Evolutionary conservation across 2,329 filamentous ascomycete species (phyloP), one percentile per base, ranked within the genome.

Genomic region (Pseudocercospora musae): DNA sequence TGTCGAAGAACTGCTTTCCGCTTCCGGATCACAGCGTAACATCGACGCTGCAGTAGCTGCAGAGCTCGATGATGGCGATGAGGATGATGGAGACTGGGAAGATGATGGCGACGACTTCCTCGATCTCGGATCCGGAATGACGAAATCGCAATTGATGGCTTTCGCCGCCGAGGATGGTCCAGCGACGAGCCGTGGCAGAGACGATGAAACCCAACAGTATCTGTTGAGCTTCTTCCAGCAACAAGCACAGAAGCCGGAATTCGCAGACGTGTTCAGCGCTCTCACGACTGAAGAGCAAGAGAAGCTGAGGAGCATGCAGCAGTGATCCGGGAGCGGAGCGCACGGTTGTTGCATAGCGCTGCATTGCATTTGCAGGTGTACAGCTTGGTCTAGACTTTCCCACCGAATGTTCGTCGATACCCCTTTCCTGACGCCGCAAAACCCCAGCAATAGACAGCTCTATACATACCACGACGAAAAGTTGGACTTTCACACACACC

Each of bases 131-230:
- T 72, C 74, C 4, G 78, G 78, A 18, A 77, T 79, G 66, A 81
- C 76, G 8, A 83, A 81, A 53, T 71, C 87, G 84, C 90, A 96
- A 63, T 83, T 97, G 49, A 96, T 96, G 91, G 85, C 87, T 1
- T 92, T 85, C 71, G 84, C 86, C 23, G 88, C 79, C 0, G 80
- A 81, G 1, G 83, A 83, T 54, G 75, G 76, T 2, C 78, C 79
- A 0, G 75, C 74, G 2, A 77, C 76, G 59, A 72, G 78, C 73
- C 86, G 92, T 58, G 86, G 89, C 72, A 85, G 88, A 33, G 94
- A 98, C 73, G 92, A 97, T 73, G 92, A 96, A 81, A 96, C 93
- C 7, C 91, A 96, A 74, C 85, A 84, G 3, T 96, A 92, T 75
- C 80, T 98, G 52, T 83, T 87, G 0, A 87, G 93, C 13, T 97